Evolutionary conservation across 352 stramenopile species (phyloP).

Genomic region (Pythium aquatile): DNA sequence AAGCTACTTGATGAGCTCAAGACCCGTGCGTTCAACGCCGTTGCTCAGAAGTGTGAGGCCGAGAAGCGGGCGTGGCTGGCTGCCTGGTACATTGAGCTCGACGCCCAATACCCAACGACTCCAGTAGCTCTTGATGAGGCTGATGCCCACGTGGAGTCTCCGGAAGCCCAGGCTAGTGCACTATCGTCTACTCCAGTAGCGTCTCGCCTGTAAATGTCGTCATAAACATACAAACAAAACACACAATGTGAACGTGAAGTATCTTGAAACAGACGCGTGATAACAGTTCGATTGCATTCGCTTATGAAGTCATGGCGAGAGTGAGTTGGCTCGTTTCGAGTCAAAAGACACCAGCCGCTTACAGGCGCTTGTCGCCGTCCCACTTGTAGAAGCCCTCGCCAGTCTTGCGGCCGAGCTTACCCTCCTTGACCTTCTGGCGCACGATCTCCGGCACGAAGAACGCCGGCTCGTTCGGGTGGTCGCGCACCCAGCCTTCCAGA

Average conservation of each 20-base stretch:
- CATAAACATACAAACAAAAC: background rate
- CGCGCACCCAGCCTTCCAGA: conserved; percentile 94
- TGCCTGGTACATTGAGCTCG: conserved; percentile 57
- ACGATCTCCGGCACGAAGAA: conserved; percentile 95
- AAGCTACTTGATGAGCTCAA: conserved; percentile 35
- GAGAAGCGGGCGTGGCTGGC: conserved; percentile 63
- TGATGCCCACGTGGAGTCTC: background rate
- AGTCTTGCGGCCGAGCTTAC: conserved; percentile 95
- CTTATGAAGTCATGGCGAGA: background rate
- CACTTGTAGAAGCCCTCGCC: conserved; percentile 97
- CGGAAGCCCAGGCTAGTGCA: background rate
- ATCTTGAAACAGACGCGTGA: background rate
- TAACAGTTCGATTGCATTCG: background rate
- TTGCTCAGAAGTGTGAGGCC: conserved; percentile 58
- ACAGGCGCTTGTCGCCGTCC: conserved; percentile 80
- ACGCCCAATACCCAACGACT: conserved; percentile 30
- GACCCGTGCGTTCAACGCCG: conserved; percentile 36
- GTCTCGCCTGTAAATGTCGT: conserved; percentile 7
- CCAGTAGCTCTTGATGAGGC: background rate
- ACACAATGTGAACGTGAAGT: background rate
- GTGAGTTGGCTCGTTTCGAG: no score
- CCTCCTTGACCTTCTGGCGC: conserved; percentile 89
- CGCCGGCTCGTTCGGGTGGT: conserved; percentile 93
- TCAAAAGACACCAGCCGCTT: conserved; percentile 18
- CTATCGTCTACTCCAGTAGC: background rate